Base-by-base conservation (phyloP, 1,139 yeast genomes). In the Eremothecium cymbalariae region DNA sequence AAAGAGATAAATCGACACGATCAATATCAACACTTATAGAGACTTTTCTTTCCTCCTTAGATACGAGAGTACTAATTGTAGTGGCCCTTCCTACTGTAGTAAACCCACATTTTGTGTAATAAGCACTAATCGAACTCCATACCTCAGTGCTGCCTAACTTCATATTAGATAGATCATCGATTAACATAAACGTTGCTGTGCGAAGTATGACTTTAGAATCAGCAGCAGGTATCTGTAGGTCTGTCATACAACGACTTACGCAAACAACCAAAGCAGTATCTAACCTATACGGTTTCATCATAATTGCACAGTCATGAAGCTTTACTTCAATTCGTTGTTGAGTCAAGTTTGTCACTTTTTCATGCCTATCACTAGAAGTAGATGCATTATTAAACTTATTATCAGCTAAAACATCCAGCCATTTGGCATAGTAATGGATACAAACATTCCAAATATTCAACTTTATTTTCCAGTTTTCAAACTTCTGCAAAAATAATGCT, bases 231-330 rank as follows among this genome's bases (percentile, higher is more conserved):
- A 31, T 8, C 25, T 28, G 33, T 2, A 40, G 33, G 18, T 41
- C 30, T 16, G 32, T 25, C 6, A 38, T 31, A n/a, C 42, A 32
- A n/a, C 42, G 45, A 4, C 79, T 82, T 38, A 67, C 70, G 7
- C 66, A 65, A 1, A 79, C 45, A 1, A 70, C 60, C 11, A 82
- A 36, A 11, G 67, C 57, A 0, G 76, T 67, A 41, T 75, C 75
- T 20, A 84, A 52, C 37, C 78, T 61, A 6, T 72, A 72, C 0
- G 94, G 88, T 17, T 63, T 67, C 16, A 80, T 48, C 0, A 79
- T 80, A 24, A 80, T 40, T 1, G 69, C 61, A 37, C 77, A 70
- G 41, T 78, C 78, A 14, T 66, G 48, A 9, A 78, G 50, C 1
- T 64, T 60, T 13, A 76, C 33, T 32, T 75, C 67, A 5, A 40